Base-by-base conservation (phyloP, 176 grass and related monocot species). In the Aegilops bicornis region DNA sequence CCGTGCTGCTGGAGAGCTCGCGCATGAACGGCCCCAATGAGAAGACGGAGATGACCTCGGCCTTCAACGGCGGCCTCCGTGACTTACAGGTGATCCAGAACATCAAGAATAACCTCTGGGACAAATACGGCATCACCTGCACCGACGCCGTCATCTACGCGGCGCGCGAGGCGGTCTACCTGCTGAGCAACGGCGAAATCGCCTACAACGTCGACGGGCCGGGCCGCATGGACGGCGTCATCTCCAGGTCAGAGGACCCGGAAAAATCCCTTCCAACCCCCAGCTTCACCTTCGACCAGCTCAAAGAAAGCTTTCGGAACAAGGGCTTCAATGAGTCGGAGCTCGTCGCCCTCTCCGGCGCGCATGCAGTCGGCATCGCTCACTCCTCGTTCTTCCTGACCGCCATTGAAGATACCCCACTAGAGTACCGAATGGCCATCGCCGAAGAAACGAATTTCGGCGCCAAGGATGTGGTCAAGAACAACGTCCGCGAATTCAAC, bases 311-410 rank as follows among this genome's bases (percentile, higher is more conserved):
- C 5, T 89, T 88, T 68, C n/a, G 8, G 16, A 36, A 39, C 1
- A 39, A 39, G 37, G 9, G 39, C 35, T 33, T 33, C 4, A 33
- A 0, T 3, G 4, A 61, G 27, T 29, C 17, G 24, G 89, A 91
- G 23, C 76, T 89, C 83, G 69, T 84, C 87, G 68, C 81, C 63
- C 48, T 94, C 69, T 64, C 86, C 62, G 87, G 86, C 13, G 92
- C 89, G 10, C 92, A 94, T 61, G 67, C 85, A 3, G 42, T 94
- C 23, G 92, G 86, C 64, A 19, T 86, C 33, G 71, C 59, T 32
- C 92, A 48, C 31, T 35, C 33, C 33, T 35, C 33, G 4, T 35
- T 35, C 33, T 35, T 35, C 33, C 33, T 5, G 33, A 35, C 4
- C 33, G 33, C 33, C 33, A 4, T 35, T 35, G 33, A 35, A 5